Evolutionary conservation across 306 rosid genomes (phyloP), one percentile per base, ranked within the genome.

Genomic region (Potentilla sterilis): DNA sequence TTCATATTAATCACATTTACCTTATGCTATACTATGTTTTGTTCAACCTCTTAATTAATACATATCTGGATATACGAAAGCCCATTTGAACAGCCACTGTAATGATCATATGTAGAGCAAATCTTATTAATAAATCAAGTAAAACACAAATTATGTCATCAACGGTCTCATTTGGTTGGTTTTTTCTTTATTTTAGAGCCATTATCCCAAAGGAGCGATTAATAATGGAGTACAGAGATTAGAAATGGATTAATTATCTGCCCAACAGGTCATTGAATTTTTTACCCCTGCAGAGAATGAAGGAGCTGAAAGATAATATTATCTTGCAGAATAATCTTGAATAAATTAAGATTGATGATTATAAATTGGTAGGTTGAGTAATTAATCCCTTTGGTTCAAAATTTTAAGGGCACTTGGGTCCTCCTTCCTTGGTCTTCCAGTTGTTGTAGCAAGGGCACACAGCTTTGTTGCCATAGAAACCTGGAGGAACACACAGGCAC

Each of bases 381-480:
- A 43, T 42, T 15, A 58, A 58, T n/a, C 44, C 52, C 74, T 9
- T 51, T 24, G 44, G 54, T 14, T 74, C 46, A 66, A 28, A 28
- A 28, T 1, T 28, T 28, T 28, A 28, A 83, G 88, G 90, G 67
- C 90, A 86, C 67, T 88, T 88, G 64, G 93, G 93, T 64, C 93
- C 90, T 79, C 87, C 93, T 22, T 75, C 69, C 84, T 79, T 78
- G 80, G 86, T 89, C 86, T 89, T 86, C 88, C 88, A 83, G 81
- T 86, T 89, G 86, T 83, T 89, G 85, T 85, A 89, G 82, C 93
- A 89, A 22, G 93, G 90, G 43, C 90, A 89, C 44, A 85, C 83
- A 13, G 78, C 70, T 44, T 89, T 89, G 87, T 86, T 89, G 0
- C 90, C 90, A 37, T 86, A 83, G 81, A 54, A 87, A 66, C 91